These are phyloP conservation scores for Aspergillus nidulans DNA, from an alignment of 495 filamentous ascomycete genomes.

Conservation along the genomic window DNA sequence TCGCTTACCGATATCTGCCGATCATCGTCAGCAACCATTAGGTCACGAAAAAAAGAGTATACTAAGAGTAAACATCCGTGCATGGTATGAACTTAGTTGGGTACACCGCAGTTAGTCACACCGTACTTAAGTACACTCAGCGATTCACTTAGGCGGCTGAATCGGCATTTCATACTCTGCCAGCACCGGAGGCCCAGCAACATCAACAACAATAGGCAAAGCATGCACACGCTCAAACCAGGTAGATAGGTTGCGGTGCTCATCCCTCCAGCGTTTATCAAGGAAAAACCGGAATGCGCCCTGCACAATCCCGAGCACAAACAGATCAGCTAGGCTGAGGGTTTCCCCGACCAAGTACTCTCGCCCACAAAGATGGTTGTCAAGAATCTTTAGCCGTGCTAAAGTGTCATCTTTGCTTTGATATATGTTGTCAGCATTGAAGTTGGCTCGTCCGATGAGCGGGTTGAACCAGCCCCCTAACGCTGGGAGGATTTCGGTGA, in stretches of 20 bases:
- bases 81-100: too few relatives aligned
- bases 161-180: neutral
- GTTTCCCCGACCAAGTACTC: neutral
- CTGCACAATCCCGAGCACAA: neutral
- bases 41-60: too few relatives aligned
- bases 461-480: conserved; percentile 1
- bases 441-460: neutral
- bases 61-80: too few relatives aligned
- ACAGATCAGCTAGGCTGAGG: neutral
- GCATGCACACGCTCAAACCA: conserved; percentile 2
- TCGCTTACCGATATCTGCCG: neutral
- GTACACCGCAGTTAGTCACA: too few relatives aligned
- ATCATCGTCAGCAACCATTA: neutral
- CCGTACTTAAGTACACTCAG: too few relatives aligned
- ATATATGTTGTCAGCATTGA: neutral
- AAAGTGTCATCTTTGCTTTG: neutral
- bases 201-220: neutral
- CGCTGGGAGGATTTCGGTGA: neutral
- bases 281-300: neutral
- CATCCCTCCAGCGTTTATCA: neutral
- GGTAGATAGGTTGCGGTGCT: neutral
- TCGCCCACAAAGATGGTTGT: neutral
- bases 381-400: neutral
- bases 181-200: neutral
- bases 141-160: neutral